phyloP scores from a whole-genome alignment of 495 filamentous ascomycete genomes.

The Hyphodiscus hymeniophilus region DNA sequence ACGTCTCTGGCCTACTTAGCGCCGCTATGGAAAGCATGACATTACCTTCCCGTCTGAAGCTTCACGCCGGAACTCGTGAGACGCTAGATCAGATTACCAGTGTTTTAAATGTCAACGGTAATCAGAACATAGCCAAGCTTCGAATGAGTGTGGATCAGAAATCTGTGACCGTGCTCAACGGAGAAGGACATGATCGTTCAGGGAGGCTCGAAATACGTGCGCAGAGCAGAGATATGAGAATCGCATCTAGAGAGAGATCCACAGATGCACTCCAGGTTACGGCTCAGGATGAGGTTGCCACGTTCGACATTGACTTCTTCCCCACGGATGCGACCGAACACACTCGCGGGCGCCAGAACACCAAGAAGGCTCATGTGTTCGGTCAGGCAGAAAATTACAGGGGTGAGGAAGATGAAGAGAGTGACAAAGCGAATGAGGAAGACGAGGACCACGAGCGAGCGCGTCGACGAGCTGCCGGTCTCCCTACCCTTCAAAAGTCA shows the following conservation, averaged over 20 bases:
- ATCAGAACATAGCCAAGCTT: conserved; percentile 71
- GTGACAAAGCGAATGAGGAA: conserved; percentile 24
- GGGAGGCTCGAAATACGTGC: conserved; percentile 12
- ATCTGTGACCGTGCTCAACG: conserved; percentile 13
- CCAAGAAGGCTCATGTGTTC: conserved; percentile 47
- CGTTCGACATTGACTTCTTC: conserved; percentile 52
- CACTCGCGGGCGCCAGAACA: conserved; percentile 17
- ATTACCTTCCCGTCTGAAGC: conserved; percentile 64
- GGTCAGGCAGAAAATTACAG: conserved; percentile 46
- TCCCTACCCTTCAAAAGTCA: conserved; percentile 54
- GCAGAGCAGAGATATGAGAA: conserved; percentile 11
- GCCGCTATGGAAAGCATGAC: conserved; percentile 73
- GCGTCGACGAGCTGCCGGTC: conserved; percentile 29
- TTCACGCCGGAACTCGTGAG: conserved; percentile 35
- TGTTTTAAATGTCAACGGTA: conserved; percentile 66
- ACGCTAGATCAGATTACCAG: conserved; percentile 58
- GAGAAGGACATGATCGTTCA: conserved; percentile 5
- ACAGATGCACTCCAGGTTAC: conserved; percentile 11
- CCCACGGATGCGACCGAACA: conserved; percentile 29
- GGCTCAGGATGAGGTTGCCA: conserved; percentile 26
- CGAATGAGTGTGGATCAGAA: conserved; percentile 39
- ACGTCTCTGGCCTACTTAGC: conserved; percentile 68
- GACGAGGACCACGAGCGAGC: conserved; percentile 25
- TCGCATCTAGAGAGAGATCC: conserved; percentile 16
- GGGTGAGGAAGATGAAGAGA: conserved; percentile 24